Conservation (phyloP, 225 moss, liverwort and hornwort species). For the Pleurozium schreberi region DNA sequence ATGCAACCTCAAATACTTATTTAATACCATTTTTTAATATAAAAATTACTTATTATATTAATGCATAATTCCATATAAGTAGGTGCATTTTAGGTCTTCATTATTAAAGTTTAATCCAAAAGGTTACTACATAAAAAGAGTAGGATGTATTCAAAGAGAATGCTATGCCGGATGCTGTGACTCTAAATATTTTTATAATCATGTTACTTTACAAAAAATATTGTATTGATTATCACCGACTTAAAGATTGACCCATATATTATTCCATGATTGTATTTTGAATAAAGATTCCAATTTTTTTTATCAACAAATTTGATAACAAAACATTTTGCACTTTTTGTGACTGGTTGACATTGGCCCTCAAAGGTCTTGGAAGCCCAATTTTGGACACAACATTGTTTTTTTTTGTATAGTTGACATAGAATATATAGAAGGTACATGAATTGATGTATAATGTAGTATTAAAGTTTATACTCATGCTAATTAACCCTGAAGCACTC, state of each 20-base stretch:
- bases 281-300: neutral
- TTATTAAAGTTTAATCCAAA: neutral
- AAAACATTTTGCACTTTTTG: neutral
- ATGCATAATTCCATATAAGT: neutral
- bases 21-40: neutral
- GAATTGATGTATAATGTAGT: neutral
- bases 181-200: neutral
- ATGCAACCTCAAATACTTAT: neutral
- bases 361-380: neutral
- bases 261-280: neutral
- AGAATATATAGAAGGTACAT: fast-evolving
- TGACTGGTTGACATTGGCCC: neutral
- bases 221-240: neutral
- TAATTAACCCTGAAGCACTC: no score
- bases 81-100: neutral
- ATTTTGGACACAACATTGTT: neutral
- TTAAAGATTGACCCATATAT: neutral
- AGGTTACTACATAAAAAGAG: neutral
- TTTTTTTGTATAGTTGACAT: neutral
- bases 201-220: neutral
- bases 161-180: neutral
- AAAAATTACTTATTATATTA: neutral
- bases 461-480: no score
- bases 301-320: neutral
- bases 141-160: neutral